Evolutionary conservation across 345 rosid genomes (phyloP).

Genomic region (Aquilaria malaccensis): DNA sequence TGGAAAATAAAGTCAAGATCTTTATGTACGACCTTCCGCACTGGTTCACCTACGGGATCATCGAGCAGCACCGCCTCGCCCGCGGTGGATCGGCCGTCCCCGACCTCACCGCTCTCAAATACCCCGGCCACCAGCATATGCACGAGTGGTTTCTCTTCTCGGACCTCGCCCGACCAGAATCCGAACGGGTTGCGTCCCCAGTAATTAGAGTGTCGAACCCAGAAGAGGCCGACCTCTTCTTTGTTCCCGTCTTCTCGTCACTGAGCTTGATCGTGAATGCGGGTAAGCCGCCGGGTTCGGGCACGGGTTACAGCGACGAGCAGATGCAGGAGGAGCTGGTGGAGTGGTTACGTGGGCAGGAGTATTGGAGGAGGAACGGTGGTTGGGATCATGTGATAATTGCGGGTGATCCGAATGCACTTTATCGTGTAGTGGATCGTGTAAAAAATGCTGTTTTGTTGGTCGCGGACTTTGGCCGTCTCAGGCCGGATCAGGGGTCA

Average conservation of each 20-base stretch:
- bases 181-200: conserved; percentile 61
- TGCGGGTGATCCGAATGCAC: conserved; percentile 92
- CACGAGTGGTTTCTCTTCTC: conserved; percentile 89
- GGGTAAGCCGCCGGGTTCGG: conserved; percentile 31
- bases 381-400: conserved; percentile 80
- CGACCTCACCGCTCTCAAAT: conserved; percentile 45
- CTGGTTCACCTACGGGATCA: conserved; percentile 70
- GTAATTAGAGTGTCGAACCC: conserved; percentile 56
- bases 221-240: conserved; percentile 80
- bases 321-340: conserved; percentile 71
- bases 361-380: conserved; percentile 67
- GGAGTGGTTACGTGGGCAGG: conserved; percentile 78
- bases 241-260: conserved; percentile 81
- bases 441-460: conserved; percentile 61
- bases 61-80: conserved; percentile 66
- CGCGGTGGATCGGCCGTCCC: conserved; percentile 48
- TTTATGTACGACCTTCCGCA: conserved; percentile 85
- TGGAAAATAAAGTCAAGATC: conserved; percentile 27
- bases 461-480: conserved; percentile 80
- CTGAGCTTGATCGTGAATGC: conserved; percentile 69
- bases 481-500: conserved; percentile 82
- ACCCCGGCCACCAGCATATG: conserved; percentile 99
- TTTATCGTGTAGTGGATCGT: conserved; percentile 53
- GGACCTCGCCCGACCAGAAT: conserved; percentile 52
- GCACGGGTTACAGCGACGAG: conserved; percentile 67